These are phyloP conservation scores for Millerozyma miso DNA, from an alignment of 805 yeast genomes.

Conservation along the genomic window DNA sequence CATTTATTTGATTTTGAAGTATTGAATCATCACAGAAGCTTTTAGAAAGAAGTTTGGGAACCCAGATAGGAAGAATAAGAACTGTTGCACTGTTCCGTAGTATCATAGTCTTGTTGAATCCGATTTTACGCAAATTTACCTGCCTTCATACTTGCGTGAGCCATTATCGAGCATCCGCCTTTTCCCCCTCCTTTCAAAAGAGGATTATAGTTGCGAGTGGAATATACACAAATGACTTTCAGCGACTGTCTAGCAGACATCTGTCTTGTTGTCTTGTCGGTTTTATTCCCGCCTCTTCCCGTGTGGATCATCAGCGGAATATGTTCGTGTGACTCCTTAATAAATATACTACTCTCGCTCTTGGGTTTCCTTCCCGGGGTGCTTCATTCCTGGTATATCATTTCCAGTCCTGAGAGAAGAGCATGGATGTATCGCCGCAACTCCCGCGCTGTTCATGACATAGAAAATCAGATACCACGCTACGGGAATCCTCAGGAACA, in stretches of 20 bases:
- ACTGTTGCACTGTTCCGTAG: too few species aligned
- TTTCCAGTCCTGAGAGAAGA: constrained; percentile 22
- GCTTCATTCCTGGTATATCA: constrained; percentile 46
- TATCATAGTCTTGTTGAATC: too few species aligned
- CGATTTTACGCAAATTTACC: background rate
- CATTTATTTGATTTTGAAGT: too few species aligned
- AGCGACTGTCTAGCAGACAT: constrained; percentile 41
- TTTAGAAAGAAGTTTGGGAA: too few species aligned
- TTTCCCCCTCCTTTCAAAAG: background rate
- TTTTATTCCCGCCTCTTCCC: constrained; percentile 71
- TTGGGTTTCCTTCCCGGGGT: constrained; percentile 51
- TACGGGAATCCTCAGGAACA: constrained; percentile 5
- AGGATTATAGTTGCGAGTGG: background rate
- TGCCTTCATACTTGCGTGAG: background rate
- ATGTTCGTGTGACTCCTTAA: constrained; percentile 48
- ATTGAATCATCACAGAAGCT: too few species aligned
- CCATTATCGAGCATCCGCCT: background rate
- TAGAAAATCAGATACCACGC: constrained; percentile 21
- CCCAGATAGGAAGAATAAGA: too few species aligned
- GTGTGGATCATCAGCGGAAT: constrained; percentile 63
- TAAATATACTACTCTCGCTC: constrained; percentile 40
- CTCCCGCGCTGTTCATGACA: constrained; percentile 22
- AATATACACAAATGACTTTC: background rate
- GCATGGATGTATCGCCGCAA: background rate
- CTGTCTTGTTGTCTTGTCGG: constrained; percentile 54